Percentiles rank a stretch among this genome's conserved stretches.
These are phyloP conservation scores for Elsinoe necatrix DNA, from an alignment of 2,329 filamentous ascomycete species.

Conservation along the genomic window DNA sequence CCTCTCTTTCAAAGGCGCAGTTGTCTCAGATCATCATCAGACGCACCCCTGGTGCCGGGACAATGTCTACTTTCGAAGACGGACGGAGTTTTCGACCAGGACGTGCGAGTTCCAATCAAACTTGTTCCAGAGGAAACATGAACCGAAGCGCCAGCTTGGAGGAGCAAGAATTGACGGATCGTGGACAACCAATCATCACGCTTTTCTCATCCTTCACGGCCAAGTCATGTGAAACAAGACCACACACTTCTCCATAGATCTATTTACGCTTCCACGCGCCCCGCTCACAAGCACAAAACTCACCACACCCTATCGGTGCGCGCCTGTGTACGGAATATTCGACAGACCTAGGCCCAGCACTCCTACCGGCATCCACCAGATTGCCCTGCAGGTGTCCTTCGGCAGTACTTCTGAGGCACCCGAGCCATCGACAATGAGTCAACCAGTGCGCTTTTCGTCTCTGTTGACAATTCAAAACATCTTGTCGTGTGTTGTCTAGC, in stretches of 20 bases:
- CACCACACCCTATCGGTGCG: slow-evolving; percentile 4
- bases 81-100: no score
- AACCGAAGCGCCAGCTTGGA: neutral
- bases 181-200: neutral
- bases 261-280: slow-evolving; percentile 7
- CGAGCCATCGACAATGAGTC: neutral
- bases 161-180: slow-evolving; percentile 5
- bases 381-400: neutral
- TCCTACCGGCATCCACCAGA: neutral
- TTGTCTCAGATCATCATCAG: neutral
- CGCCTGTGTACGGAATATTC: neutral
- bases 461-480: neutral
- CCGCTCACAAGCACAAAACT: neutral
- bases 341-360: neutral
- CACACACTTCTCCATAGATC: neutral
- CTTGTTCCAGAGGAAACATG: neutral
- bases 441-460: neutral
- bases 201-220: neutral
- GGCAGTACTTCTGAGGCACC: neutral
- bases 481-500: slow-evolving; percentile 5
- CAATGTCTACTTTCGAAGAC: no score
- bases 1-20: neutral
- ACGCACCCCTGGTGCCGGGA: no score
- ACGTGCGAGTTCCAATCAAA: no score
- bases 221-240: neutral